These are phyloP conservation scores for Suillus subaureus DNA, from an alignment of 768 basidiomycete species.

Conservation along the genomic window DNA sequence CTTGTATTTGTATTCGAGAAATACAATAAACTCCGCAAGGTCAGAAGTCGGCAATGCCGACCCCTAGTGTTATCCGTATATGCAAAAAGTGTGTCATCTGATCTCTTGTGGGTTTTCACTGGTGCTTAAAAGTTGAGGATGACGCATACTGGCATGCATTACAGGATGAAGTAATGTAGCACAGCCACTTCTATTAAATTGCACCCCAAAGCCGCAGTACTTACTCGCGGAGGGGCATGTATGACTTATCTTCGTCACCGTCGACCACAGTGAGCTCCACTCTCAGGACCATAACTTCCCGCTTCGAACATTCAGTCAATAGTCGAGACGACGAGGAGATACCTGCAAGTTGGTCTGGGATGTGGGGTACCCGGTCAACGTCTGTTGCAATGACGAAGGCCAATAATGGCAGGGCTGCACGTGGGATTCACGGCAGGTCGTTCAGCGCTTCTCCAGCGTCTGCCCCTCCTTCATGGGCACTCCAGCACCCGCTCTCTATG, in stretches of 20 bases:
- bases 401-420: constrained; percentile 6
- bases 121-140: too few species aligned
- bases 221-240: not conserved
- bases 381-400: not conserved
- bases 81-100: too few species aligned
- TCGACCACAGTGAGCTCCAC: not conserved
- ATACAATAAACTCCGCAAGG: too few species aligned
- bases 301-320: not conserved
- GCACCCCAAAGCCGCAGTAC: not conserved
- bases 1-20: too few species aligned
- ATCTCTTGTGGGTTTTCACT: too few species aligned
- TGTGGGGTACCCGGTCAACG: not conserved
- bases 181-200: constrained; percentile 3
- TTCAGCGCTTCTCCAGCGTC: constrained; percentile 7
- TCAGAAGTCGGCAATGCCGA: too few species aligned
- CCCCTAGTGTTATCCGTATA: too few species aligned
- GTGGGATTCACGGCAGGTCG: constrained; percentile 8
- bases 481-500: constrained; percentile 4
- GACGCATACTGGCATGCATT: too few species aligned
- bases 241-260: not conserved
- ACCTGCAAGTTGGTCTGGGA: constrained; percentile 1
- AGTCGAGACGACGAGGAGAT: not conserved
- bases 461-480: constrained; percentile 5
- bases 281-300: not conserved
- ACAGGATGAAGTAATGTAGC: not conserved